Conservation (phyloP, 257 asterid genomes). For the Jacaranda copaia region DNA sequence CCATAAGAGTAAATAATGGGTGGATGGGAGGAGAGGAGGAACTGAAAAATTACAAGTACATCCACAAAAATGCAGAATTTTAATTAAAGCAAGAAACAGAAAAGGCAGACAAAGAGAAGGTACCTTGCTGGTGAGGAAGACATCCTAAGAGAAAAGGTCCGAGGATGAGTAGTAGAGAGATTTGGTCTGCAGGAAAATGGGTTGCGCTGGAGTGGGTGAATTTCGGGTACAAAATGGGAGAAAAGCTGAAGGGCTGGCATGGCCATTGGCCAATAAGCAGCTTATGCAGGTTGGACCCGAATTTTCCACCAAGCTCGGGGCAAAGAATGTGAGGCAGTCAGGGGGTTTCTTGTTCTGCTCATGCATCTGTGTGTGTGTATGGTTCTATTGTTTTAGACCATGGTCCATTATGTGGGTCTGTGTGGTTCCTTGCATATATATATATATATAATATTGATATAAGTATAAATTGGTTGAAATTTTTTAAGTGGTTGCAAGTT, state of each 20-base stretch:
- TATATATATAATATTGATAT: too few relatives aligned
- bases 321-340: background rate
- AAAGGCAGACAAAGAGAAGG: background rate
- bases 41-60: background rate
- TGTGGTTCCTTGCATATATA: too few relatives aligned
- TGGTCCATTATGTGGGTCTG: background rate
- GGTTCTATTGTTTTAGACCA: background rate
- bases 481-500: too few relatives aligned
- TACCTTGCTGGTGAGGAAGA: conserved; percentile 38
- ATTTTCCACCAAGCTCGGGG: conserved; percentile 12
- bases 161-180: conserved; percentile 24
- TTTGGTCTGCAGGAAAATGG: conserved; percentile 10
- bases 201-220: conserved; percentile 10
- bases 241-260: conserved; percentile 42
- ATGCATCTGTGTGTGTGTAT: background rate
- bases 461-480: too few relatives aligned
- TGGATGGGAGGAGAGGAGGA: too few relatives aligned
- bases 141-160: conserved; percentile 36
- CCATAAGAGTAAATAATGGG: too few relatives aligned
- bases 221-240: conserved; percentile 37
- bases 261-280: background rate
- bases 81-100: background rate
- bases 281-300: conserved; percentile 13
- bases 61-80: background rate
- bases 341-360: background rate